phyloP scores from a whole-genome alignment of 2,329 filamentous ascomycete species.

The Paecilomyces formosus region DNA sequence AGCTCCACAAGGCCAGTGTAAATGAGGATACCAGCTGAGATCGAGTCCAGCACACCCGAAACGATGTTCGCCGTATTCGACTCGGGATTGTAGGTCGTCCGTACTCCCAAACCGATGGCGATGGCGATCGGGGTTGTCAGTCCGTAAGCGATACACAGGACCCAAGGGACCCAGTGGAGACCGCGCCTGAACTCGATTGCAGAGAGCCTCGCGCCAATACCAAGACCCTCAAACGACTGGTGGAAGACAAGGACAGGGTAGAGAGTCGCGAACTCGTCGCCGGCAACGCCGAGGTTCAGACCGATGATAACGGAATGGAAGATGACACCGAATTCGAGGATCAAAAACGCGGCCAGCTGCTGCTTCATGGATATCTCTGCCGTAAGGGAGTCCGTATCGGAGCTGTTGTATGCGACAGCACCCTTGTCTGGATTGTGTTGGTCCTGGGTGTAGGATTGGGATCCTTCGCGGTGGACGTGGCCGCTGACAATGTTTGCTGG shows the following conservation, averaged over 20 bases:
- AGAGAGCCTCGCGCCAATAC: constrained; percentile 54
- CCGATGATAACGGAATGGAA: constrained; percentile 60
- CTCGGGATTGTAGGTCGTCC: constrained; percentile 35
- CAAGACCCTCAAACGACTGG: constrained; percentile 57
- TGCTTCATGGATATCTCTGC: constrained; percentile 25
- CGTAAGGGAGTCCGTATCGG: constrained; percentile 1
- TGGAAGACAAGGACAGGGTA: constrained; percentile 58
- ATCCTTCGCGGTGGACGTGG: constrained; percentile 10
- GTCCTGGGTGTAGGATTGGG: background rate
- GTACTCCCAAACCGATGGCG: constrained; percentile 42
- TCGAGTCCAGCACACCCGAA: constrained; percentile 40
- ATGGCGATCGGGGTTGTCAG: constrained; percentile 46
- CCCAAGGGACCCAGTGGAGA: constrained; percentile 41
- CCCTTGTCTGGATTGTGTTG: background rate
- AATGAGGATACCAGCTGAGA: constrained; percentile 43
- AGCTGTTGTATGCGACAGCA: background rate
- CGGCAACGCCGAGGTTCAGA: constrained; percentile 53
- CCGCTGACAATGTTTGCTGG: constrained; percentile 9
- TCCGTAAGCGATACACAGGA: constrained; percentile 42
- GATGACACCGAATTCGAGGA: constrained; percentile 54
- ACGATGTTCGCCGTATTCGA: constrained; percentile 38
- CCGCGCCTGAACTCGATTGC: constrained; percentile 45
- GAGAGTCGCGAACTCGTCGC: constrained; percentile 50
- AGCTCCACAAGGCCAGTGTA: constrained; percentile 46
- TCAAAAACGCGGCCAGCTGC: constrained; percentile 34